Conservation (phyloP, 2,329 filamentous ascomycete species). For the Colletotrichum salicis region DNA sequence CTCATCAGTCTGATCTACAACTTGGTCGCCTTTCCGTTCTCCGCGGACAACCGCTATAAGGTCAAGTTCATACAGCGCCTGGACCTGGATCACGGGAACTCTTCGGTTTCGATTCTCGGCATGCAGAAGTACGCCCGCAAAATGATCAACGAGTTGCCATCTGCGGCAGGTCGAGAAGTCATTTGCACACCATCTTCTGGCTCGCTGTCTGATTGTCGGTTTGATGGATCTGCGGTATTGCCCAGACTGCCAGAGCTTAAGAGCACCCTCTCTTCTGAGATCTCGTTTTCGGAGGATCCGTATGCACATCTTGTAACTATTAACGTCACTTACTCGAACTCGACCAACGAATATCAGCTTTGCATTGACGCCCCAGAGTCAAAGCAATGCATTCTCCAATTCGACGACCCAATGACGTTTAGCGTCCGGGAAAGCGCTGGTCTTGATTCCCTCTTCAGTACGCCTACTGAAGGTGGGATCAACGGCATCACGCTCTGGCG, state of each 20-base stretch:
- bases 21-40: slow-evolving; percentile 88
- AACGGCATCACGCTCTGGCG: slow-evolving; percentile 83
- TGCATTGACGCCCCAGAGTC: slow-evolving; percentile 79
- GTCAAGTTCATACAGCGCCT: slow-evolving; percentile 86
- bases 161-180: slow-evolving; percentile 70
- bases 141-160: slow-evolving; percentile 77
- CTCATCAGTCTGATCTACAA: slow-evolving; percentile 85
- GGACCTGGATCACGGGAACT: slow-evolving; percentile 75
- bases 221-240: slow-evolving; percentile 68
- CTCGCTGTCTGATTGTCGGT: slow-evolving; percentile 73
- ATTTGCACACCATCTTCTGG: slow-evolving; percentile 59
- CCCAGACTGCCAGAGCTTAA: slow-evolving; percentile 64
- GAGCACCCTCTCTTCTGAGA: slow-evolving; percentile 49
- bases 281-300: slow-evolving; percentile 42
- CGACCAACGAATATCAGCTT: slow-evolving; percentile 65
- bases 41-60: slow-evolving; percentile 81
- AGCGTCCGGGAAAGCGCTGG: slow-evolving; percentile 68
- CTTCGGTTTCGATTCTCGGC: slow-evolving; percentile 76
- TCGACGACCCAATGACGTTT: slow-evolving; percentile 69
- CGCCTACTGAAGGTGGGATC: slow-evolving; percentile 70
- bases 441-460: slow-evolving; percentile 73
- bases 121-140: slow-evolving; percentile 73
- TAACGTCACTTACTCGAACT: slow-evolving; percentile 60
- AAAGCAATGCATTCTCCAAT: slow-evolving; percentile 79
- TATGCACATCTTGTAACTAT: slow-evolving; percentile 73